Evolutionary conservation across 345 rosid species (phyloP), one percentile per base, ranked within the genome.

Genomic region (Hibiscus syriacus): DNA sequence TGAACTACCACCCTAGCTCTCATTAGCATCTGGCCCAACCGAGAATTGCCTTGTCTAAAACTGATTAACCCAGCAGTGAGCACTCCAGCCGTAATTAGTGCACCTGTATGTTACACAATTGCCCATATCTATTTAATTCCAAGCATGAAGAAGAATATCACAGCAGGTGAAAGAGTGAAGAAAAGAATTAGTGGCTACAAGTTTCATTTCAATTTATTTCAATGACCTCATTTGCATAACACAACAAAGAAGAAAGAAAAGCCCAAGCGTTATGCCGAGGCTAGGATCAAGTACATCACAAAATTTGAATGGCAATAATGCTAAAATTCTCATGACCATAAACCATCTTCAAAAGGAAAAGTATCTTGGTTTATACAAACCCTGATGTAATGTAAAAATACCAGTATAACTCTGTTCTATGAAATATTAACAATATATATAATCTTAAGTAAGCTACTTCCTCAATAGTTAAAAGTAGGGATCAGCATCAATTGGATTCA

Each of bases 51-150:
- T 73, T 53, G 74, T 68, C 82, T 84, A 82, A 90, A 90, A 80
- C 96, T 90, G 70, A 90, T 80, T 71, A 94, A 77, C n/a, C 97
- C 99, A 1, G 97, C 99, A 0, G 96, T 91, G 4, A 94, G 96
- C 70, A 94, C 99, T 74, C 98, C 98, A 1, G 98, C 96, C 11
- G 98, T 93, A 83, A 80, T 55, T 3, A 93, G 80, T 34, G 98
- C 97, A 46, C 98, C 98, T 93, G 82, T 63, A 78, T 68, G 17
- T 12, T 41, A 30, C 27, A 66, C 14, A 60, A 46, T 56, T 20
- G 30, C 69, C 70, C 45, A 72, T 14, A 50, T 25, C 10, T 5
- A 38, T 23, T 22, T 12, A 41, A 30, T 1, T 29, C 27, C 19
- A 19, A 36, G 29, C 20, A 36, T 11, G 48, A 20, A 48, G 20